phyloP scores from a whole-genome alignment of 2,329 filamentous ascomycete species.

The Mollisia scopiformis region DNA sequence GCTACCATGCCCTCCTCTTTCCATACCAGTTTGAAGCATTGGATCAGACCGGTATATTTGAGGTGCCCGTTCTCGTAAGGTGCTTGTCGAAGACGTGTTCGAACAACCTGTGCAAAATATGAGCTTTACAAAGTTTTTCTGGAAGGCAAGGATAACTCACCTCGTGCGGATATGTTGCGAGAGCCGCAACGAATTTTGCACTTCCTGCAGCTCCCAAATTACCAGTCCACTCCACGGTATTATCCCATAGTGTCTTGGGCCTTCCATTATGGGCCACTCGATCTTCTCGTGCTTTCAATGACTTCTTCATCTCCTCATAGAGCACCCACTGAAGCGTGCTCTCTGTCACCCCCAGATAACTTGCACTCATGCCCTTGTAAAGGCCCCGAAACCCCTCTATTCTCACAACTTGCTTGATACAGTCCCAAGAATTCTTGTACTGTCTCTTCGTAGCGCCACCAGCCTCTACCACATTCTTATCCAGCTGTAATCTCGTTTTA shows the following conservation, averaged over 20 bases:
- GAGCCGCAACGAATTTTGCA: conserved; percentile 83
- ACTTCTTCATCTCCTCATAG: conserved; percentile 88
- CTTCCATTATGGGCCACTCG: conserved; percentile 60
- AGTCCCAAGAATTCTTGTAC: conserved; percentile 89
- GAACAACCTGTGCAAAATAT: conserved; percentile 60
- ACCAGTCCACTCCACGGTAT: conserved; percentile 76
- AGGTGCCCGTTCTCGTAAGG: conserved; percentile 71
- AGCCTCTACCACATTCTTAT: conserved; percentile 76
- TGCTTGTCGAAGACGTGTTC: conserved; percentile 83
- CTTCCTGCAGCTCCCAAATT: conserved; percentile 78
- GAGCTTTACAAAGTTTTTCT: not conserved
- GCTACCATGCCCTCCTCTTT: conserved; percentile 85
- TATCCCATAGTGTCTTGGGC: conserved; percentile 71
- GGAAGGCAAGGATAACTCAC: conserved; percentile 49
- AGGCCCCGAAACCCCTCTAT: conserved; percentile 81
- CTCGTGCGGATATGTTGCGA: conserved; percentile 92
- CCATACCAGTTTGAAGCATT: conserved; percentile 87
- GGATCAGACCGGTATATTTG: conserved; percentile 86
- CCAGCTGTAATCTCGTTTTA: conserved; percentile 90
- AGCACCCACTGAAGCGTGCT: conserved; percentile 91
- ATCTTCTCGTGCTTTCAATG: conserved; percentile 67
- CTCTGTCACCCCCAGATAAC: conserved; percentile 88
- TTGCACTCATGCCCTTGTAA: conserved; percentile 89
- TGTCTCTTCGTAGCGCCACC: conserved; percentile 59
- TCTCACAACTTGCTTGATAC: conserved; percentile 77